Evolutionary conservation across 208 protist genomes (phyloP), one percentile per base, ranked within the genome.

Genomic region (Wallacemonas sp.): DNA sequence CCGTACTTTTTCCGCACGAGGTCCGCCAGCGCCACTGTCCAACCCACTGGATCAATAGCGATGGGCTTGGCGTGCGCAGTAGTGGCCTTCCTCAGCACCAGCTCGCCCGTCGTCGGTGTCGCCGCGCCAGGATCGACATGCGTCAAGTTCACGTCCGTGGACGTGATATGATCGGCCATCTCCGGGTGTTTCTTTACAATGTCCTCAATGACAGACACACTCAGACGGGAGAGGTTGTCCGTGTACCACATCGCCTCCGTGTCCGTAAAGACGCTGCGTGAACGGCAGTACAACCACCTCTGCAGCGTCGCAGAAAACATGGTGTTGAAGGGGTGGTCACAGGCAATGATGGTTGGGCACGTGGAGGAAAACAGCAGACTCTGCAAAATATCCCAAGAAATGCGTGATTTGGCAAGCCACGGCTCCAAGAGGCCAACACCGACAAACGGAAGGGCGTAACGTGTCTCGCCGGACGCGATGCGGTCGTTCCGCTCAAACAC

Each of bases 401-500:
- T 64, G 5, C 59, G 28, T 15, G 81, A 38, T 12, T 60, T 67
- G 31, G 60, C 14, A n/a, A 96, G 68, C 4, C 72, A 72, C 12
- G 90, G 85, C 62, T 89, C 59, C 2, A 89, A 39, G n/a, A 93
- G 53, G 14, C 90, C 90, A 8, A 93, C 80, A 12, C 90, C 90
- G 12, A 90, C 76, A 60, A 91, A 91, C 2, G 87, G 87, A 9
- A 91, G 76, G 0, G 83, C 46, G 59, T 77, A 75, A 11, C 66
- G 66, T n/a, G 90, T 94, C 53, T 80, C 85, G 3, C 60, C 72
- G n/a, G 71, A 31, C 14, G 72, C 87, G 33, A 87, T 66, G 2
- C 55, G 45, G 41, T 22, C 19, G 21, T 59, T 55, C 0, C 85
- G 69, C 38, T 96, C 90, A 64, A 93, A 94, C 11, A 96, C 85